phyloP scores from a whole-genome alignment of 768 basidiomycete species.

The Coprinopsis strossmayeri region DNA sequence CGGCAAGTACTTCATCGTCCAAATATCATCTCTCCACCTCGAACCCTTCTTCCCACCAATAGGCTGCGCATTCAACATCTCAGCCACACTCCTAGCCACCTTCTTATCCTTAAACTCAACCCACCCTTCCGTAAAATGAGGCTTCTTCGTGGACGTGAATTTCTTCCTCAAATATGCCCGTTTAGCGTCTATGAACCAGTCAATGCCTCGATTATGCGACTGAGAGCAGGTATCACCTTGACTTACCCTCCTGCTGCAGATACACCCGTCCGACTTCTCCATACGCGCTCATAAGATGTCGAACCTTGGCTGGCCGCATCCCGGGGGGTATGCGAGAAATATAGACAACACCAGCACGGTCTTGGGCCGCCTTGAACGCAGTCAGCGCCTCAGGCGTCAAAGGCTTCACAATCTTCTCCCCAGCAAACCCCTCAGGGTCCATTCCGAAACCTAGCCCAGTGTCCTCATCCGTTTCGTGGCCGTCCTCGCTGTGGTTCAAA shows the following conservation, averaged over 20 bases:
- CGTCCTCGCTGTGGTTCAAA: slow-evolving; percentile 19
- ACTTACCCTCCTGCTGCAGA: slow-evolving; percentile 84
- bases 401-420: slow-evolving; percentile 62
- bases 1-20: slow-evolving; percentile 99
- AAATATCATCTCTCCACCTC: slow-evolving; percentile 93
- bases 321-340: slow-evolving; percentile 96
- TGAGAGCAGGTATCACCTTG: not conserved
- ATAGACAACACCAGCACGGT: slow-evolving; percentile 82
- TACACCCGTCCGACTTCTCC: slow-evolving; percentile 92
- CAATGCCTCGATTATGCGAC: not conserved
- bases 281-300: slow-evolving; percentile 85
- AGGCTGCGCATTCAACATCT: slow-evolving; percentile 92
- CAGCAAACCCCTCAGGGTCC: slow-evolving; percentile 54
- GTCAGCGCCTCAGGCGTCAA: slow-evolving; percentile 70
- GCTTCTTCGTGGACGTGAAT: slow-evolving; percentile 75
- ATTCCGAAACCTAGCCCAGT: slow-evolving; percentile 37
- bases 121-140: slow-evolving; percentile 95
- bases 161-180: slow-evolving; percentile 80
- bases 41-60: slow-evolving; percentile 92
- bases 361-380: slow-evolving; percentile 66
- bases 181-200: slow-evolving; percentile 57
- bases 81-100: slow-evolving; percentile 83
- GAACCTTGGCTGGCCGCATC: slow-evolving; percentile 94
- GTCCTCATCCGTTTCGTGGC: slow-evolving; percentile 19
- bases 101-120: slow-evolving; percentile 96